These are phyloP conservation scores for Ustilago nuda DNA, from an alignment of 1,284 basidiomycete species.

Conservation along the genomic window DNA sequence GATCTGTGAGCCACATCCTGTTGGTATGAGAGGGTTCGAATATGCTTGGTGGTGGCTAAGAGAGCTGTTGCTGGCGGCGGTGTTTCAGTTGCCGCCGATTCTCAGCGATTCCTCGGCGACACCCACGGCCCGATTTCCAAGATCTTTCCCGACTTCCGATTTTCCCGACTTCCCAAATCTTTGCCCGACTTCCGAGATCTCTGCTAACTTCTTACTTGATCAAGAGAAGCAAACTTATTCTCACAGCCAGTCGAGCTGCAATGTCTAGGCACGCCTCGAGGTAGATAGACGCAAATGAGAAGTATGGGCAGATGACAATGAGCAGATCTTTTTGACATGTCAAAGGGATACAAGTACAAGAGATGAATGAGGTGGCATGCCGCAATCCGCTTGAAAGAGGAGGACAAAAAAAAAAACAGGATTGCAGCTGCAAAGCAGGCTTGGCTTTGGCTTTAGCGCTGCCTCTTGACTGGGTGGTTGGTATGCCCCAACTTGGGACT, in stretches of 20 bases:
- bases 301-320: neutral
- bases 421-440: neutral
- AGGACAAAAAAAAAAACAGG: neutral
- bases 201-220: conserved; percentile 4
- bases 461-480: conserved; percentile 43
- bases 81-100: neutral
- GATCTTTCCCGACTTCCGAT: too few species aligned
- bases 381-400: neutral
- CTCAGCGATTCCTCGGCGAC: neutral
- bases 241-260: neutral
- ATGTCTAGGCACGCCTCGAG: neutral
- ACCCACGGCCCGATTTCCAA: neutral
- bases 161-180: conserved; percentile 8
- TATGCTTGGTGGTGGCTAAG: conserved; percentile 16
- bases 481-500: conserved; percentile 42
- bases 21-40: neutral
- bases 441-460: conserved; percentile 15
- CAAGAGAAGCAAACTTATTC: neutral
- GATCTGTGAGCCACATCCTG: conserved; percentile 68
- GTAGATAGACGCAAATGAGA: neutral
- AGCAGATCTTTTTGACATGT: conserved; percentile 2
- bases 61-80: neutral
- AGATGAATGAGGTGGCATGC: conserved; percentile 5
- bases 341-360: conserved; percentile 13
- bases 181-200: conserved; percentile 12